A percentile compares a stretch with the other conserved stretches of the same genome.
phyloP scores from a whole-genome alignment of 768 basidiomycete genomes.

The Pilatotrama ljubarskyi region DNA sequence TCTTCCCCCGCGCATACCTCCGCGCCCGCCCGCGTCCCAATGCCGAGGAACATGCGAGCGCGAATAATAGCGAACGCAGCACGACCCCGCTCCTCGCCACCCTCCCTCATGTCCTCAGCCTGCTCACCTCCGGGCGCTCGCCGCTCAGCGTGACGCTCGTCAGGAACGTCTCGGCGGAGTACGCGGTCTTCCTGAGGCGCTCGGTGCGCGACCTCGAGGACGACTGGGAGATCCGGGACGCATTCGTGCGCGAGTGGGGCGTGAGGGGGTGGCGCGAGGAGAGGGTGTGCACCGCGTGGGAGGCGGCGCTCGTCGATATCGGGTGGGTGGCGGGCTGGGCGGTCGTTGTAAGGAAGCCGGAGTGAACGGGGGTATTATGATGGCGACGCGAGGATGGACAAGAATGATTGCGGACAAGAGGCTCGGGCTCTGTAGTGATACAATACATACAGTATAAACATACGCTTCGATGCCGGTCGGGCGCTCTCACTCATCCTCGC shows the following conservation, averaged over 20 bases:
- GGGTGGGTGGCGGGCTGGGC: constrained; percentile 27
- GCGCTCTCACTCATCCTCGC: background rate
- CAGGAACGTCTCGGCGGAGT: constrained; percentile 27
- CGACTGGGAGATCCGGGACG: constrained; percentile 9
- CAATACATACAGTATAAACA: background rate
- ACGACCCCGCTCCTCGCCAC: constrained; percentile 23
- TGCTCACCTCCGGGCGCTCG: constrained; percentile 23
- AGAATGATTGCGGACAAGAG: background rate
- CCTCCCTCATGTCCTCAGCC: constrained; percentile 15
- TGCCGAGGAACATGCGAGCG: background rate
- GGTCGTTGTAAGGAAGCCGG: constrained; percentile 19
- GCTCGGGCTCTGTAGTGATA: background rate
- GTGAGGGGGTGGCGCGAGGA: constrained; percentile 27
- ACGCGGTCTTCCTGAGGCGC: constrained; percentile 18
- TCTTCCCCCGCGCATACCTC: constrained; percentile 22
- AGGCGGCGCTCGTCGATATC: constrained; percentile 23
- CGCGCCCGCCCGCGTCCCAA: background rate
- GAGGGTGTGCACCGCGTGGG: constrained; percentile 26
- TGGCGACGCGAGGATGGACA: background rate
- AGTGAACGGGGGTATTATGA: background rate
- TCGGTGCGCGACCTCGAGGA: constrained; percentile 23
- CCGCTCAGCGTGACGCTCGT: constrained; percentile 24
- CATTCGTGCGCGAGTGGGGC: constrained; percentile 23
- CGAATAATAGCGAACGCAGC: background rate
- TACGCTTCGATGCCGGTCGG: background rate